Conservation (phyloP, 2,329 filamentous ascomycete species). For the Alternaria gaisen region DNA sequence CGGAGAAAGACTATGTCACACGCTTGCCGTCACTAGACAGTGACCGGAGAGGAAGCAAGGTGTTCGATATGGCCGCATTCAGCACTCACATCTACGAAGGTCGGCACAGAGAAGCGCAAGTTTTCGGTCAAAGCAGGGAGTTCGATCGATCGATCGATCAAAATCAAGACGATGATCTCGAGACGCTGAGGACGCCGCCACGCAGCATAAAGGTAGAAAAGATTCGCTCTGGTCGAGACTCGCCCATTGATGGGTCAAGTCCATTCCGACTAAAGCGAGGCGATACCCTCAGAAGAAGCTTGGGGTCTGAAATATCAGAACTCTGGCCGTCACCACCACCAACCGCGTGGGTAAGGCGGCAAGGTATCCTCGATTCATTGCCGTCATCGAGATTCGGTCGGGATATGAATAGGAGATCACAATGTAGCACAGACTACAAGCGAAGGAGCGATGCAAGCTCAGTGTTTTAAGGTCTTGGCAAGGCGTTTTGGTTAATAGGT, state of each 20-base stretch:
- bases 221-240: conserved; percentile 21
- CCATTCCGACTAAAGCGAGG: conserved; percentile 44
- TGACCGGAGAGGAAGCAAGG: conserved; percentile 24
- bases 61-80: conserved; percentile 32
- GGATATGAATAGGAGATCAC: conserved; percentile 8
- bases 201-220: conserved; percentile 7
- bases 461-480: neutral
- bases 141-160: neutral
- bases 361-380: conserved; percentile 3
- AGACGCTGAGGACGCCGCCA: conserved; percentile 2
- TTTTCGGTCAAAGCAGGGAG: conserved; percentile 1
- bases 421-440: conserved; percentile 1
- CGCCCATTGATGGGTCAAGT: conserved; percentile 40
- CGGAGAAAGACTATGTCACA: conserved; percentile 26
- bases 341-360: conserved; percentile 19
- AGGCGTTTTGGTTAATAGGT: conserved; percentile 6
- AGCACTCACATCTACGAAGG: conserved; percentile 19
- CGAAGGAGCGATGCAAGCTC: neutral
- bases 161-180: conserved; percentile 2
- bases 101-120: conserved; percentile 7
- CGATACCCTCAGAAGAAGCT: conserved; percentile 32
- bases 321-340: conserved; percentile 32
- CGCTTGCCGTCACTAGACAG: conserved; percentile 18
- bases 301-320: conserved; percentile 26
- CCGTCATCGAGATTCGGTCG: conserved; percentile 8